Percentiles rank a stretch among this genome's conserved stretches.
Conservation (phyloP, 2,329 filamentous ascomycete genomes). For the Gnomoniopsis smithogilvyi region DNA sequence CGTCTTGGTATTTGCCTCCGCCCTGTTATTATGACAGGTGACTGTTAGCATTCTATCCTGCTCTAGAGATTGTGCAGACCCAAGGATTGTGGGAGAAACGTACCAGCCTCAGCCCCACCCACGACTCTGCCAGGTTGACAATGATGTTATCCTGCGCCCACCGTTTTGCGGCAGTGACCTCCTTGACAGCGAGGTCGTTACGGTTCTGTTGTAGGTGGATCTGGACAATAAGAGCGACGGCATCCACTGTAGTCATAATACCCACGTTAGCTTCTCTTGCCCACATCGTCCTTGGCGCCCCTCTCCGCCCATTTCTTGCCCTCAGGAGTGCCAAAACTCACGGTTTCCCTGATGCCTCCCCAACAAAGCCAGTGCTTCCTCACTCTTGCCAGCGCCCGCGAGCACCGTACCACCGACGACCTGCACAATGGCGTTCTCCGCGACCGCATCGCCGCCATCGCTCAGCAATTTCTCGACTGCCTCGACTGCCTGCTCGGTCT, state of each 20-base stretch:
- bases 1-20: slow-evolving; percentile 92
- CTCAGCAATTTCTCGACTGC: slow-evolving; percentile 65
- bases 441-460: slow-evolving; percentile 60
- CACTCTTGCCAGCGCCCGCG: slow-evolving; percentile 74
- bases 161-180: slow-evolving; percentile 79
- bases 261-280: slow-evolving; percentile 22
- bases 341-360: slow-evolving; percentile 82
- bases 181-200: slow-evolving; percentile 84
- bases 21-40: slow-evolving; percentile 50
- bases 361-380: slow-evolving; percentile 78
- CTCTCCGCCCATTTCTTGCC: too few relatives aligned
- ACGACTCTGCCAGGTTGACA: slow-evolving; percentile 92
- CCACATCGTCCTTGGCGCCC: slow-evolving; percentile 11
- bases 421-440: slow-evolving; percentile 78
- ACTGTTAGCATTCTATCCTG: background rate
- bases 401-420: slow-evolving; percentile 78
- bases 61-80: background rate
- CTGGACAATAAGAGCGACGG: slow-evolving; percentile 84
- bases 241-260: slow-evolving; percentile 49
- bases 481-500: slow-evolving; percentile 59
- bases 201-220: slow-evolving; percentile 91
- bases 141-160: slow-evolving; percentile 95
- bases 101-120: slow-evolving; percentile 87
- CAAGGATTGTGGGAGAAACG: slow-evolving; percentile 25
- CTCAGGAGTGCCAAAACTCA: slow-evolving; percentile 41